These are phyloP conservation scores for Brassica rapa DNA, from an alignment of 345 rosid genomes.

Conservation along the genomic window DNA sequence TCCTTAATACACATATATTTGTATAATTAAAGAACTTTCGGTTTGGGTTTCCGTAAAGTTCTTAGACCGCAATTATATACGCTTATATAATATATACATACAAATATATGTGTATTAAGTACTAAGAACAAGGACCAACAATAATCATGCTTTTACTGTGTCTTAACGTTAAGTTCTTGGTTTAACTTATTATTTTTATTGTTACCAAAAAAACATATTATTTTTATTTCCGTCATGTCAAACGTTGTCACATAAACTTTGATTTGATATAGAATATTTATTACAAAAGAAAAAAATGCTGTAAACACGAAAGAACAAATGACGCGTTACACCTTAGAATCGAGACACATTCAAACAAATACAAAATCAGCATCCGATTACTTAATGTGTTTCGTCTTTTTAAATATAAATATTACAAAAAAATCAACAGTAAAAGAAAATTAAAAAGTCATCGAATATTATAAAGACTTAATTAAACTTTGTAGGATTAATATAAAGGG, in stretches of 20 bases:
- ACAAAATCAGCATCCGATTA: slow-evolving; percentile 13
- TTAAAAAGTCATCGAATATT: slow-evolving; percentile 31
- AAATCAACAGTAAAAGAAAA: slow-evolving; percentile 22
- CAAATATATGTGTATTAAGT: no score
- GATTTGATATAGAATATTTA: slow-evolving; percentile 1
- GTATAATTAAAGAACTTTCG: no score
- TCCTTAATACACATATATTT: no score
- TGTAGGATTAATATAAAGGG: slow-evolving; percentile 3
- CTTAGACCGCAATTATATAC: no score
- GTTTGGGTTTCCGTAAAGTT: no score
- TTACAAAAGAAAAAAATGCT: not conserved
- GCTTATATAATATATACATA: no score
- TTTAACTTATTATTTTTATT: not conserved
- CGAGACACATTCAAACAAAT: slow-evolving; percentile 13
- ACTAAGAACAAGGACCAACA: no score
- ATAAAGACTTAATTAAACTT: slow-evolving; percentile 34
- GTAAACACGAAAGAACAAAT: not conserved
- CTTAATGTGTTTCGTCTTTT: not conserved
- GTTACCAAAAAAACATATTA: not conserved
- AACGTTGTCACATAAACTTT: not conserved
- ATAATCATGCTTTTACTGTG: not conserved
- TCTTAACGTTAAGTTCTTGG: not conserved
- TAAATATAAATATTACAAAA: not conserved
- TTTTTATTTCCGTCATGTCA: not conserved
- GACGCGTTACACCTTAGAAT: slow-evolving; percentile 13